Evolutionary conservation across 1,284 basidiomycete genomes (phyloP).

Genomic region (Moesziomyces aphidis): DNA sequence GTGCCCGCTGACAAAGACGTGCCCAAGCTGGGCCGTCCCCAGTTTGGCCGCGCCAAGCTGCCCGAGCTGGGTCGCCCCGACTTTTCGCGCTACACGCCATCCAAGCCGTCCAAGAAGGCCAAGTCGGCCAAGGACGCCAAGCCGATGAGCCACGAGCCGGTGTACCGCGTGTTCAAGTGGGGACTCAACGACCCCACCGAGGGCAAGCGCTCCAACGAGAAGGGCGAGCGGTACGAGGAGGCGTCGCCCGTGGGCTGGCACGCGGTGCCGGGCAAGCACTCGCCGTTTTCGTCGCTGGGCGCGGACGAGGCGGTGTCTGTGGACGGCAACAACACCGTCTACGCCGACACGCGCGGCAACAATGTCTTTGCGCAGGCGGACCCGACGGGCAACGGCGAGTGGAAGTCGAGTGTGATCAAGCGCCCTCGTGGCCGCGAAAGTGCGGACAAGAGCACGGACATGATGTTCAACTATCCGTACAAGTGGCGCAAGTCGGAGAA

Average conservation of each 20-base stretch:
- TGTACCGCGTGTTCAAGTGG: constrained; percentile 59
- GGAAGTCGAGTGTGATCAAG: constrained; percentile 33
- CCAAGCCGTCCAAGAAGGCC: constrained; percentile 14
- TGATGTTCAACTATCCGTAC: constrained; percentile 59
- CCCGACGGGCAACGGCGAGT: constrained; percentile 49
- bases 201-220: constrained; percentile 51
- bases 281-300: constrained; percentile 31
- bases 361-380: constrained; percentile 59
- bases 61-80: constrained; percentile 50
- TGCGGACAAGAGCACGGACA: constrained; percentile 47
- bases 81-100: constrained; percentile 32
- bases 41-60: constrained; percentile 24
- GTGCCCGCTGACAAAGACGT: constrained; percentile 6
- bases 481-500: constrained; percentile 58
- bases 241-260: constrained; percentile 59
- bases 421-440: constrained; percentile 45
- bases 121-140: constrained; percentile 1
- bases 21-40: constrained; percentile 26
- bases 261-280: constrained; percentile 45
- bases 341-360: constrained; percentile 58
- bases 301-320: constrained; percentile 20
- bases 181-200: constrained; percentile 60
- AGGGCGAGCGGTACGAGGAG: constrained; percentile 38
- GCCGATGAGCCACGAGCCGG: constrained; percentile 36
- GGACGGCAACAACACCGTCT: constrained; percentile 42